Evolutionary conservation across 2,329 filamentous ascomycete species (phyloP), one percentile per base, ranked within the genome.

Genomic region (Rosellinia necatrix): DNA sequence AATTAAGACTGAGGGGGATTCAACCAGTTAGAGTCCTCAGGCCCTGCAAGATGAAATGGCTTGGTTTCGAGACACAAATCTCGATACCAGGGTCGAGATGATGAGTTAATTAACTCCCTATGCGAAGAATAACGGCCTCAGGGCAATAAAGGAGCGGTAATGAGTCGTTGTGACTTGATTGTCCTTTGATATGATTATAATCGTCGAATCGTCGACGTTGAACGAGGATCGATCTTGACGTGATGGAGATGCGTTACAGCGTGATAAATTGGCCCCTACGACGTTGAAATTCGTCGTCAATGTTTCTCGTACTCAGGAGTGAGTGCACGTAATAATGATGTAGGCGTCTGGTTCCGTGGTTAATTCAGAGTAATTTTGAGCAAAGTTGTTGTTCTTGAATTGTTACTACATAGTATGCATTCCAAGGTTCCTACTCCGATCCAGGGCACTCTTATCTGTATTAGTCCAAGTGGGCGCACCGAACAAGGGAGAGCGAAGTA

Each of bases 41-140:
- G 68, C 66, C 69, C 69, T 68, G 68, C 60, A 62, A 68, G 69
- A 59, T 71, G 68, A 75, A n/a, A 70, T 76, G 75, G 75, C 68
- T 66, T 64, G 61, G 63, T 64, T 60, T 66, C 59, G 65, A 69
- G 69, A 70, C 68, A 71, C 70, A 72, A 67, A 68, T 62, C 57
- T 57, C 47, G 40, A 63, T 56, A 46, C 53, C 17, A 50, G 65
- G 64, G 58, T 62, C 63, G 63, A 62, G 66, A 62, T 68, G 60
- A 65, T 62, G 70, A 70, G 68, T 69, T 70, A 71, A 66, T 66
- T 69, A 67, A 44, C 67, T 67, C 67, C 70, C 68, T 8, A 50
- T 40, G 40, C 15, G 35, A 55, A 53, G 49, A 59, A 53, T 46
- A 35, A 50, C 53, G 56, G 34, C 61, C 57, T 49, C 56, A 51